These are phyloP conservation scores for Chalaropsis thielavioides DNA, from an alignment of 2,329 filamentous ascomycete species.

Conservation along the genomic window DNA sequence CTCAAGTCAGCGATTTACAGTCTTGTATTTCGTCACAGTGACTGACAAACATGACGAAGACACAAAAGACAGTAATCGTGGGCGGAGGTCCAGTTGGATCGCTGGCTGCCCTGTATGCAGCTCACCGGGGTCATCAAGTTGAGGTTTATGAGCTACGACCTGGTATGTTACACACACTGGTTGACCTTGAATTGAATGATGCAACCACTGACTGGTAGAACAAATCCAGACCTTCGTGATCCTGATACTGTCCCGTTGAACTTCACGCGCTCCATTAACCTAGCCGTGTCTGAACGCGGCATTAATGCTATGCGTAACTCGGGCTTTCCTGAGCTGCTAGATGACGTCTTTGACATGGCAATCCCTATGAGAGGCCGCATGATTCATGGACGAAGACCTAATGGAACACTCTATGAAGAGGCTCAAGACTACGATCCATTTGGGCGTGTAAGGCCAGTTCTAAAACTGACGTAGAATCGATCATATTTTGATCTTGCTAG, in stretches of 20 bases:
- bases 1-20: background rate
- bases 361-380: conserved; percentile 94
- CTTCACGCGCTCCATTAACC: conserved; percentile 96
- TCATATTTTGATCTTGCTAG: background rate
- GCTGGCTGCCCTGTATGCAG: conserved; percentile 82
- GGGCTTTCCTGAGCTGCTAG: conserved; percentile 50
- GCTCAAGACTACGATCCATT: conserved; percentile 85
- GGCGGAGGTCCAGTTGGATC: conserved; percentile 90
- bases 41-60: background rate
- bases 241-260: conserved; percentile 73
- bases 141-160: conserved; percentile 86
- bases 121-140: conserved; percentile 72
- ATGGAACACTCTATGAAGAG: conserved; percentile 56
- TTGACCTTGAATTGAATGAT: background rate
- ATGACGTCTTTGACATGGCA: conserved; percentile 59
- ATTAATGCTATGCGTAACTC: conserved; percentile 73
- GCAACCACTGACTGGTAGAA: background rate
- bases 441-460: conserved; percentile 51
- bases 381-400: conserved; percentile 62
- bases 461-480: background rate
- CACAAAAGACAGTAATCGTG: conserved; percentile 64
- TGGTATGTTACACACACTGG: conserved; percentile 44
- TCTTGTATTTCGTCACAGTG: background rate
- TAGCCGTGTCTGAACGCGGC: conserved; percentile 84
- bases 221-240: conserved; percentile 61